phyloP scores from a whole-genome alignment of 1,139 yeast species.

The Taphrina sp. region DNA sequence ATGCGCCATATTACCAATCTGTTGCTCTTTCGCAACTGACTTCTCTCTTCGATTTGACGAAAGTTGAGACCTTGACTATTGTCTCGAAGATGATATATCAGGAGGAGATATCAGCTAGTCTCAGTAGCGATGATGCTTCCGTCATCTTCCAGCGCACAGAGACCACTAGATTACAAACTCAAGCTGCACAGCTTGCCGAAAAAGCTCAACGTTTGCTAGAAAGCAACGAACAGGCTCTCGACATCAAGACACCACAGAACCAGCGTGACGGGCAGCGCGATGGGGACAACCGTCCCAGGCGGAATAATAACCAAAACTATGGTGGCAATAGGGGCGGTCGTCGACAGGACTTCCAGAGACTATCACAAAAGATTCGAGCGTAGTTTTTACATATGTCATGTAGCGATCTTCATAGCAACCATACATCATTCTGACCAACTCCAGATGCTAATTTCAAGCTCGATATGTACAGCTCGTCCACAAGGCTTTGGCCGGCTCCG shows the following conservation, averaged over 20 bases:
- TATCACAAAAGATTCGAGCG: conserved; percentile 25
- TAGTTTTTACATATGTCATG: too few species aligned
- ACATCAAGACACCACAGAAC: conserved; percentile 47
- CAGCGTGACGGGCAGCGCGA: conserved; percentile 29
- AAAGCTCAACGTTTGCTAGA: conserved; percentile 78
- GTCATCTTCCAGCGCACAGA: conserved; percentile 72
- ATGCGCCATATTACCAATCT: conserved; percentile 71
- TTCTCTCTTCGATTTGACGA: conserved; percentile 62
- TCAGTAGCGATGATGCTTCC: conserved; percentile 59
- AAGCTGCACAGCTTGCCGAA: conserved; percentile 83
- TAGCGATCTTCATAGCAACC: too few species aligned
- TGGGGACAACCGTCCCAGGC: conserved; percentile 7
- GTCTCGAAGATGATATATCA: conserved; percentile 72
- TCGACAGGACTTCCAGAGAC: conserved; percentile 22
- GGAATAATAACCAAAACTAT: neutral
- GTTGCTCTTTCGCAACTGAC: conserved; percentile 69
- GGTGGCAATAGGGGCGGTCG: conserved; percentile 30
- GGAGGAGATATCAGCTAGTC: conserved; percentile 70
- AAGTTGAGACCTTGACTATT: conserved; percentile 58
- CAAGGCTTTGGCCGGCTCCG: too few species aligned
- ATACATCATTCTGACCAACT: too few species aligned
- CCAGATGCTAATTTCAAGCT: too few species aligned
- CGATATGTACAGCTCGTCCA: too few species aligned
- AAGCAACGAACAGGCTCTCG: conserved; percentile 57
- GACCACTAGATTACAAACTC: conserved; percentile 79